A percentile compares a stretch with the other conserved stretches of the same genome.
phyloP scores from a whole-genome alignment of 1,139 yeast genomes.

The Suhomyces ambrosiae region DNA sequence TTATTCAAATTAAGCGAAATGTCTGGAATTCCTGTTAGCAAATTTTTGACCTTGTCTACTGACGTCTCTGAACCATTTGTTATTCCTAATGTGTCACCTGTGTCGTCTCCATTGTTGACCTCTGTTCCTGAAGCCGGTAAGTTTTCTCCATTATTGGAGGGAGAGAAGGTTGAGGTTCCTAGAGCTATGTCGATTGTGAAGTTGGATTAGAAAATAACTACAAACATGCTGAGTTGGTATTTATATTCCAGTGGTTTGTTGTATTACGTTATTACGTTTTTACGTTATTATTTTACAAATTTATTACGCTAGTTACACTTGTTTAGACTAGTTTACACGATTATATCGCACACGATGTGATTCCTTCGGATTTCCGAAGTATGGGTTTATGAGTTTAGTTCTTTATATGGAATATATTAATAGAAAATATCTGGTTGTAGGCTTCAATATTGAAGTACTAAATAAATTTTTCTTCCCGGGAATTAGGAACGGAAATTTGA shows the following conservation, averaged over 20 bases:
- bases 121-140: slow-evolving; percentile 18
- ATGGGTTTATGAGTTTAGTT: slow-evolving; percentile 9
- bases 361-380: too few species aligned
- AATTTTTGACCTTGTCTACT: slow-evolving; percentile 55
- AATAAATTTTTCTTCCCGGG: too few species aligned
- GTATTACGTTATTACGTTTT: too few species aligned
- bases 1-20: slow-evolving; percentile 2
- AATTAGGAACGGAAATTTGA: too few species aligned
- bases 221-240: too few species aligned
- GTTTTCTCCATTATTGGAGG: slow-evolving; percentile 19
- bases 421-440: too few species aligned
- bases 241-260: too few species aligned
- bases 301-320: background rate
- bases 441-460: too few species aligned
- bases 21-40: slow-evolving; percentile 14
- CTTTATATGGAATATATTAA: slow-evolving; percentile 2
- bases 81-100: slow-evolving; percentile 65
- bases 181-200: slow-evolving; percentile 32
- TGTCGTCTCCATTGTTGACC: slow-evolving; percentile 39
- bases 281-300: too few species aligned
- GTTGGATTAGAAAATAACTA: slow-evolving; percentile 20
- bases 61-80: slow-evolving; percentile 63
- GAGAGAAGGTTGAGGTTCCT: slow-evolving; percentile 10
- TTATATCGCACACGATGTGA: too few species aligned
- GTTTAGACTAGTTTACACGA: too few species aligned